Conservation (phyloP, 805 yeast species). For the Komagataella populi region DNA sequence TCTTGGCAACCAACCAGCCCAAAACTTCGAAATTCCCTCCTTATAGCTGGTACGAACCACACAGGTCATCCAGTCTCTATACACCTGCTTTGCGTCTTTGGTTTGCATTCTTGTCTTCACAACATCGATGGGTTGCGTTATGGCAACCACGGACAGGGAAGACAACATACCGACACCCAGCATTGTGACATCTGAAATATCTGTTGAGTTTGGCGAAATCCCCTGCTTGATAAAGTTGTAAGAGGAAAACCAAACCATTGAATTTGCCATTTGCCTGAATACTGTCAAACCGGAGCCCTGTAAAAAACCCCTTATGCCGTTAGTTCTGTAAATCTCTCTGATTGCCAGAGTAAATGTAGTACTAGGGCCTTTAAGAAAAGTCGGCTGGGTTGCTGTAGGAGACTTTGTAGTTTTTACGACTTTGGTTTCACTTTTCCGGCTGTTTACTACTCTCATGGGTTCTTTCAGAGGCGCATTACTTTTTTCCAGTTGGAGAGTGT, state of each 20-base stretch:
- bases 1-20: slow-evolving; percentile 55
- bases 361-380: slow-evolving; percentile 42
- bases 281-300: slow-evolving; percentile 81
- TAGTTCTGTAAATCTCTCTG: slow-evolving; percentile 52
- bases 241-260: slow-evolving; percentile 74
- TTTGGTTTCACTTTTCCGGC: background rate
- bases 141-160: slow-evolving; percentile 57
- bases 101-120: slow-evolving; percentile 81
- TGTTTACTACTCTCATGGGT: background rate
- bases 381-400: slow-evolving; percentile 1
- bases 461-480: background rate
- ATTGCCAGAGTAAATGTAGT: slow-evolving; percentile 36
- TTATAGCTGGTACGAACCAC: slow-evolving; percentile 32
- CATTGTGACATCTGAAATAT: slow-evolving; percentile 21
- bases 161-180: slow-evolving; percentile 43
- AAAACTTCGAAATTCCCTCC: slow-evolving; percentile 31
- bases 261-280: slow-evolving; percentile 62
- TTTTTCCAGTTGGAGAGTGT: slow-evolving; percentile 24
- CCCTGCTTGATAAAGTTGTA: slow-evolving; percentile 69
- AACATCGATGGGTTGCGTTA: slow-evolving; percentile 84
- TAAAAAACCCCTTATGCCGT: slow-evolving; percentile 67
- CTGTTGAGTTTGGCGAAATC: slow-evolving; percentile 36
- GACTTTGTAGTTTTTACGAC: slow-evolving; percentile 1
- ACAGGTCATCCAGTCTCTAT: slow-evolving; percentile 49
- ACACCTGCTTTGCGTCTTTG: slow-evolving; percentile 42